Evolutionary conservation across 345 rosid genomes (phyloP), one percentile per base, ranked within the genome.

Genomic region (Zanthoxylum bungeanum): DNA sequence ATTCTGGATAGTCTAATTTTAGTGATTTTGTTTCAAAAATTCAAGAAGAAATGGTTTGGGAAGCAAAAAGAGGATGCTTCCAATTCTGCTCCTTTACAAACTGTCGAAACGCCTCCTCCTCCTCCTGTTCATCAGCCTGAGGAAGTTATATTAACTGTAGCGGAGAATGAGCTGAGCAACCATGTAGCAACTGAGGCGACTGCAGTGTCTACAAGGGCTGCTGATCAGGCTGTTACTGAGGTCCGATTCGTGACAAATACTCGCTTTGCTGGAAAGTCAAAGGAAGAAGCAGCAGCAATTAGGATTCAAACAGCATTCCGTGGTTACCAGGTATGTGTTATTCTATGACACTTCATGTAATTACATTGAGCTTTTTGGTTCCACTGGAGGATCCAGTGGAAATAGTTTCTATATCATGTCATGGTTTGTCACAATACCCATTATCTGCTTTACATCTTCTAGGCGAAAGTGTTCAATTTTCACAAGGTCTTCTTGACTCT

Each of bases 291-390:
- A 0, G 94, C 97, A n/a, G 98, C 96, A 5, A 86, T 93, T 76
- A 82, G 81, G 80, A 91, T 95, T 81, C 99, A 95, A 83, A 88
- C 93, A 39, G 79, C 93, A 27, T 91, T 93, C 77, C 87, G 98
- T 69, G 94, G 93, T 49, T 89, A 91, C 67, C 62, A 87, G 98
- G 99, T 88, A 80, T 47, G 81, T 60, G 53, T 58, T 66, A 10
- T 52, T 25, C n/a, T 57, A 34, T 7, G n/a, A 37, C 55, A 22
- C 72, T 47, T 69, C 19, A n/a, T 47, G 21, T 1, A 10, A 51
- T 53, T 30, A 7, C 8, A 31, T 37, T 37, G 30, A 37, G 65
- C 42, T 30, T 11, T 22, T 61, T 37, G 66, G 31, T 61, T 17
- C 19, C 19, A 21, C 22, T 36, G 28, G 28, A 22, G 4, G 46